phyloP scores from a whole-genome alignment of 306 rosid species.

The Vigna reflexopilosa region DNA sequence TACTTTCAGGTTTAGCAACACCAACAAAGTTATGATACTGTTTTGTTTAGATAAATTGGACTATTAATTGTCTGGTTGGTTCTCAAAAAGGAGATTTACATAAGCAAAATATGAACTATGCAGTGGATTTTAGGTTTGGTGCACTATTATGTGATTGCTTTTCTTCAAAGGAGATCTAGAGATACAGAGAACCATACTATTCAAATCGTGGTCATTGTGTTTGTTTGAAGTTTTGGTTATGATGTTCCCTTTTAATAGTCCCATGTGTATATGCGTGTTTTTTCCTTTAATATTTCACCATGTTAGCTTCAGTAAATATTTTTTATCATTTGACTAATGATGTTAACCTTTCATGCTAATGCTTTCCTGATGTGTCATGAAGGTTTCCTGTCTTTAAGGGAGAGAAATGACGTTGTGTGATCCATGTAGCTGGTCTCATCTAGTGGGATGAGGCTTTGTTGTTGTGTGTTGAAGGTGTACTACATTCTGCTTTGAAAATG shows the following conservation, averaged over 20 bases:
- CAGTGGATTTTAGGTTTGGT: constrained; percentile 17
- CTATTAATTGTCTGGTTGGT: background rate
- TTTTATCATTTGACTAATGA: constrained; percentile 32
- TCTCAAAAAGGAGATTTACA: constrained; percentile 10
- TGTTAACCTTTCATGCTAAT: constrained; percentile 31
- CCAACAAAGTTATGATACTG: constrained; percentile 1
- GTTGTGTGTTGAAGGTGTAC: background rate
- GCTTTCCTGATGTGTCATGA: constrained; percentile 41
- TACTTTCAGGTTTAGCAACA: constrained; percentile 6
- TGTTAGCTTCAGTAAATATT: background rate
- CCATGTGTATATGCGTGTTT: background rate
- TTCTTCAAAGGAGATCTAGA: constrained; percentile 16
- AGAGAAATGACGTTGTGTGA: too few species aligned
- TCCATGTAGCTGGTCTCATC: background rate
- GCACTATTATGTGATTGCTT: constrained; percentile 7
- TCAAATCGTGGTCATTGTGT: constrained; percentile 8
- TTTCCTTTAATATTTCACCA: background rate
- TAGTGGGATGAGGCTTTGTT: background rate
- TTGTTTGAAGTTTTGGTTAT: constrained; percentile 5
- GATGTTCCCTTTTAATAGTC: background rate
- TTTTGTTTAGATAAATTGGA: background rate
- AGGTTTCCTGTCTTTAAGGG: constrained; percentile 16
- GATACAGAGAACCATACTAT: constrained; percentile 9
- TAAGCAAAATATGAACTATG: background rate
- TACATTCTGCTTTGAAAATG: constrained; percentile 63